Evolutionary conservation across 2,329 filamentous ascomycete species (phyloP).

Genomic region (Kalaharituber pfeilii): DNA sequence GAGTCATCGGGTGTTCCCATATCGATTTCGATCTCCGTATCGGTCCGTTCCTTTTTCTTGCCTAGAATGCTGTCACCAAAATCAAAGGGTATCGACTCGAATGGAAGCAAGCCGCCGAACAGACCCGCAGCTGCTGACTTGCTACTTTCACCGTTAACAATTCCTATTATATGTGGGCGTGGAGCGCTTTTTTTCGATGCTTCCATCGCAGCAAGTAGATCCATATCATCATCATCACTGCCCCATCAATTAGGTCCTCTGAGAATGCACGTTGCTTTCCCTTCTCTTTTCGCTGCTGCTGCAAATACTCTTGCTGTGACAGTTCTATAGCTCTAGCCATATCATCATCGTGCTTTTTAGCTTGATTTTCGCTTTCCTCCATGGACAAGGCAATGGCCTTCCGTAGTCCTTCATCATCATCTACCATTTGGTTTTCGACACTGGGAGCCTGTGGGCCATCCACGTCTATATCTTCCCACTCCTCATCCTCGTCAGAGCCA

Average conservation of each 20-base stretch:
- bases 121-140: conserved; percentile 27
- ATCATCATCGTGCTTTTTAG: not conserved
- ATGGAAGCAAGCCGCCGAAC: conserved; percentile 71
- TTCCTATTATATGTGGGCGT: not conserved
- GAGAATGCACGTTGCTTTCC: conserved; percentile 35
- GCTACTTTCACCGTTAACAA: not conserved
- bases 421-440: conserved; percentile 31
- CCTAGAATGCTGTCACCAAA: conserved; percentile 36
- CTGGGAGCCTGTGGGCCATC: conserved; percentile 36
- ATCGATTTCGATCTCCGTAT: not conserved
- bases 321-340: not conserved
- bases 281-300: conserved; percentile 40
- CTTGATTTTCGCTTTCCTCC: conserved; percentile 32
- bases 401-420: conserved; percentile 36
- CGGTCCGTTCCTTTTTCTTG: not conserved
- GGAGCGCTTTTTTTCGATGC: not conserved
- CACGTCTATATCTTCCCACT: conserved; percentile 19
- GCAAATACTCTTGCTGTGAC: conserved; percentile 6
- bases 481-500: conserved; percentile 1
- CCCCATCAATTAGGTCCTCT: not conserved
- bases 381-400: conserved; percentile 31
- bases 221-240: not conserved
- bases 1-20: not conserved
- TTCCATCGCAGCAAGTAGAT: not conserved
- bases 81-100: conserved; percentile 61